Base-by-base conservation (phyloP, 1,284 basidiomycete genomes). In the Bjerkandera adusta region DNA sequence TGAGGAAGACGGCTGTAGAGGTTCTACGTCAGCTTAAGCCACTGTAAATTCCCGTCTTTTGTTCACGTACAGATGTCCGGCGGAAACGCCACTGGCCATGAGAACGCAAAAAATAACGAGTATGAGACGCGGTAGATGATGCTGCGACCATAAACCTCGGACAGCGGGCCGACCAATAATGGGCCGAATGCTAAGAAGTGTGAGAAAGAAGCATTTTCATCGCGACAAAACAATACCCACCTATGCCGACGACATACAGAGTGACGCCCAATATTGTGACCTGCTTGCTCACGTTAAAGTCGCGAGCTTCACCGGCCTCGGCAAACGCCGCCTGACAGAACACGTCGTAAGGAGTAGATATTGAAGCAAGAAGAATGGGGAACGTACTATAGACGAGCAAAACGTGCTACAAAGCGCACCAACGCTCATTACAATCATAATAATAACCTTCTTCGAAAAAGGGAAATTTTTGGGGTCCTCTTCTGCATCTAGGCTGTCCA, bases 241-340 rank as follows among this genome's bases (percentile, higher is more conserved):
- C 77, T n/a, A 80, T 64, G 1, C 81, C 83, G 42, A 73, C 66
- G 36, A 91, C 83, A 51, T 83, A 93, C 4, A 92, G 59, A 45
- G 81, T 85, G 30, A 92, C 73, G 3, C 76, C 75, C 7, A 92
- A 73, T 33, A 89, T 81, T 2, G 85, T 71, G 12, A 91, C 83
- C 51, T 81, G 77, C 26, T 73, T 70, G 3, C 76, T 70, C 21
- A 89, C 75, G 46, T 73, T 65, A 51, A 90, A 87, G 6, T 83
- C 76, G 16, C 60, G 51, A 30, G 79, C 70, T 35, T 87, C 70
- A 0, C 79, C 83, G 0, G 63, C 59, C 60, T 91, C 87, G 0
- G 87, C 81, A 51, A 82, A 81, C 0, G 79, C 71, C 1, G 86
- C 84, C 83, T 85, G 40, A 3, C 12, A 20, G 1, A 30, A n/a